Evolutionary conservation across 176 grass and related monocot genomes (phyloP).

Genomic region (Rhynchospora breviuscula): DNA sequence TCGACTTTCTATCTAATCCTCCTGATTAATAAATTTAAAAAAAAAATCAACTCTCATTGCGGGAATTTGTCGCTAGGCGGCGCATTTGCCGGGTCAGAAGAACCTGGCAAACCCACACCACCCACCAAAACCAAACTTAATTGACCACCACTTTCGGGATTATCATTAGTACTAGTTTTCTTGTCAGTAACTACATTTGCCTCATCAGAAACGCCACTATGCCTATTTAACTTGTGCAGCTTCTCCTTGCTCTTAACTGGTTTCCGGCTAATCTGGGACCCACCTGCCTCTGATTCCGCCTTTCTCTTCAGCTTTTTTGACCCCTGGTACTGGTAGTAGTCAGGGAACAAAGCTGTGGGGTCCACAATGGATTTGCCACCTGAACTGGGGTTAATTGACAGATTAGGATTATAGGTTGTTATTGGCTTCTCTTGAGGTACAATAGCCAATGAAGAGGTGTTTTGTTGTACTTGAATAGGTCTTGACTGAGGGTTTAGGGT

Average conservation of each 20-base stretch:
- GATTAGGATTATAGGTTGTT: constrained; percentile 6
- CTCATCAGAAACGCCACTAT: constrained; percentile 27
- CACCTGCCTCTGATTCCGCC: constrained; percentile 34
- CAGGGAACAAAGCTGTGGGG: constrained; percentile 26
- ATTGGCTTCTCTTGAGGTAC: constrained; percentile 23
- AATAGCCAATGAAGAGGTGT: neutral
- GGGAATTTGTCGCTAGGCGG: neutral
- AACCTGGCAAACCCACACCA: constrained; percentile 4
- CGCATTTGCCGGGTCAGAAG: constrained; percentile 3
- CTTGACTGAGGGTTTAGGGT: constrained; percentile 37
- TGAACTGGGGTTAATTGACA: constrained; percentile 22
- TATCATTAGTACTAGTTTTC: constrained; percentile 10
- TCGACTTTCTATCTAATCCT: neutral
- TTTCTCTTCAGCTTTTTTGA: constrained; percentile 73
- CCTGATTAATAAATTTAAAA: constrained; percentile 19
- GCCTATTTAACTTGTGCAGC: constrained; percentile 22
- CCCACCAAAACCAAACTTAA: neutral
- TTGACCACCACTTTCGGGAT: constrained; percentile 17
- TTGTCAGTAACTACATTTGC: constrained; percentile 32
- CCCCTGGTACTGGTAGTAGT: constrained; percentile 48
- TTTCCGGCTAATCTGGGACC: constrained; percentile 45
- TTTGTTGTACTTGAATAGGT: constrained; percentile 26
- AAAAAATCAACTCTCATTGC: constrained; percentile 10
- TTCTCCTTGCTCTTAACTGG: constrained; percentile 51
- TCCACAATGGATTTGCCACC: constrained; percentile 24